Evolutionary conservation across 2,329 filamentous ascomycete genomes (phyloP).

Genomic region (Aphanoascus verrucosus): DNA sequence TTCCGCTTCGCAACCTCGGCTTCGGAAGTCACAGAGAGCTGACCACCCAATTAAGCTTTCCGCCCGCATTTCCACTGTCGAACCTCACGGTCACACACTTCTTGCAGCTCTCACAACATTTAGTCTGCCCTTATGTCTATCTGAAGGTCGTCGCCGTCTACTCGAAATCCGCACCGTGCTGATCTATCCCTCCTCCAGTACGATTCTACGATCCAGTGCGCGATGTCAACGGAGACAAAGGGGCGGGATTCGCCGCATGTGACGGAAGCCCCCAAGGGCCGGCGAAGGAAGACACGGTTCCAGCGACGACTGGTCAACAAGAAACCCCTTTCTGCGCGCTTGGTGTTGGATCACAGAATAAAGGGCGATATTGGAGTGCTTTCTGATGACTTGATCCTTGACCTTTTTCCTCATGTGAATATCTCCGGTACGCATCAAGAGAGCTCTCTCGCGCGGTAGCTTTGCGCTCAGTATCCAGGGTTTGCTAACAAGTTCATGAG

Average conservation of each 20-base stretch:
- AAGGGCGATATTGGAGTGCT: conserved; percentile 76
- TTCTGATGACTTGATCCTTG: conserved; percentile 72
- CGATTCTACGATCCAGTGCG: not conserved
- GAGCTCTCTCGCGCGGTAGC: not conserved
- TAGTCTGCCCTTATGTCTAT: not conserved
- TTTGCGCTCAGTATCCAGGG: not conserved
- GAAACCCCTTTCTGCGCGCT: conserved; percentile 62
- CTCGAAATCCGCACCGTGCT: not conserved
- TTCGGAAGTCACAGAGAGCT: conserved; percentile 4
- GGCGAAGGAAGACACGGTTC: conserved; percentile 9
- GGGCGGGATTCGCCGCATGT: conserved; percentile 4
- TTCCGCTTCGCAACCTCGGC: conserved; percentile 8
- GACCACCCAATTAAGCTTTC: conserved; percentile 5
- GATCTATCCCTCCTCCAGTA: not conserved
- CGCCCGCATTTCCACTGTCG: not conserved
- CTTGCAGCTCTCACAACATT: not conserved
- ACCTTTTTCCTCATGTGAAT: conserved; percentile 57
- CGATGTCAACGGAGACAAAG: not conserved
- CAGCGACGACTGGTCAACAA: conserved; percentile 8
- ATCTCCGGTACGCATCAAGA: conserved; percentile 38
- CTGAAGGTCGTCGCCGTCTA: not conserved
- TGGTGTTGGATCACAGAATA: conserved; percentile 75
- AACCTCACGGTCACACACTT: not conserved
- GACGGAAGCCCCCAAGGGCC: not conserved
- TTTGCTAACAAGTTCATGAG: not conserved